phyloP scores from a whole-genome alignment of 345 rosid genomes.

The Dipteronia sinensis region DNA sequence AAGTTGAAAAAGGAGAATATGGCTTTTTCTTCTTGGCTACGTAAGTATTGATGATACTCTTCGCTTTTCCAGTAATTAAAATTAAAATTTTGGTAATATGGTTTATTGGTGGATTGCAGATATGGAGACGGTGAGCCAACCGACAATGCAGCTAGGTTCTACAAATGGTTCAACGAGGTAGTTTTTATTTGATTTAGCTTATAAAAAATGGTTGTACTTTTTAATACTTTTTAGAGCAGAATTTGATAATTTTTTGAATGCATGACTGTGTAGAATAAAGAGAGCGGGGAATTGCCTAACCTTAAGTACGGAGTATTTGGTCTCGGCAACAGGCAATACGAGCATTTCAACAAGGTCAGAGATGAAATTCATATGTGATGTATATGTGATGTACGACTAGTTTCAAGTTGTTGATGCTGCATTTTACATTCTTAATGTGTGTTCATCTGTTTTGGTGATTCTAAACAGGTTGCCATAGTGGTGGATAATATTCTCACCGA shows the following conservation, averaged over 20 bases:
- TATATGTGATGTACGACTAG: not conserved
- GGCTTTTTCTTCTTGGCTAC: conserved; percentile 93
- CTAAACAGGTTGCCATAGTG: conserved; percentile 74
- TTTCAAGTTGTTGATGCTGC: conserved; percentile 1
- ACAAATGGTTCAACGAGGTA: conserved; percentile 97
- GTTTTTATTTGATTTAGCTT: conserved; percentile 16
- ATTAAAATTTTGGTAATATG: conserved; percentile 6
- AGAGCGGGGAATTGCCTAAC: conserved; percentile 63
- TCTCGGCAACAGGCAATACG: conserved; percentile 94
- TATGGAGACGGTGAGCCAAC: conserved; percentile 99
- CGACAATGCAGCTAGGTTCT: conserved; percentile 98
- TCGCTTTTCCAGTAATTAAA: not conserved
- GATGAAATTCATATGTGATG: not conserved
- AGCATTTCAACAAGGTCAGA: conserved; percentile 89
- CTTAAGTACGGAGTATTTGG: conserved; percentile 90
- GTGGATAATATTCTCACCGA: conserved; percentile 70
- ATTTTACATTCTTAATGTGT: not conserved
- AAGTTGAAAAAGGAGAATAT: conserved; percentile 83
- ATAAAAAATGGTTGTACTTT: not conserved
- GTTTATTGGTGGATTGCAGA: conserved; percentile 38
- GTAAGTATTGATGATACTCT: conserved; percentile 43
- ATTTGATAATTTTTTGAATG: conserved; percentile 17
- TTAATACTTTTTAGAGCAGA: not conserved
- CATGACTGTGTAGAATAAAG: conserved; percentile 54
- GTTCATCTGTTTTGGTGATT: not conserved